Conservation (phyloP, 1,284 basidiomycete genomes). For the Pisolithus thermaeus region DNA sequence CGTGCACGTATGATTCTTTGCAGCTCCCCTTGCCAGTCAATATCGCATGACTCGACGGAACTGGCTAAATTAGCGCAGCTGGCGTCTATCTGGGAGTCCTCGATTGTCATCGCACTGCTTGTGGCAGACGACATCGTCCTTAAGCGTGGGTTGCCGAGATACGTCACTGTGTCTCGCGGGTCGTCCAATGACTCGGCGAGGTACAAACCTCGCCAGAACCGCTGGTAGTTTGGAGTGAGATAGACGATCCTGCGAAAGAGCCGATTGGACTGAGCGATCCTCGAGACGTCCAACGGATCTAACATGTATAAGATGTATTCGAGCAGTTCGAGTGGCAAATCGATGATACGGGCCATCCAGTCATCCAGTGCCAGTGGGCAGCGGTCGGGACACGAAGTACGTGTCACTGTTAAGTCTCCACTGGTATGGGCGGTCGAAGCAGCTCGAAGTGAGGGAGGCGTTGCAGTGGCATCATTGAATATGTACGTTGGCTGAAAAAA, state of each 20-base stretch:
- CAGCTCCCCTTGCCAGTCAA: slow-evolving; percentile 52
- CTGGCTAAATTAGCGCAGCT: not conserved
- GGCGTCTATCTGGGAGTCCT: not conserved
- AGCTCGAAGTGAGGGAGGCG: not conserved
- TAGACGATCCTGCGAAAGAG: slow-evolving; percentile 43
- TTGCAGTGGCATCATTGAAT: not conserved
- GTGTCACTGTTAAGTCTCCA: not conserved
- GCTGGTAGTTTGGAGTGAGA: slow-evolving; percentile 32
- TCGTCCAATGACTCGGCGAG: slow-evolving; percentile 56
- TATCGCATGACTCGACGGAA: slow-evolving; percentile 1
- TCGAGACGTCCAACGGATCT: slow-evolving; percentile 53
- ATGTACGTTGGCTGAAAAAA: not conserved
- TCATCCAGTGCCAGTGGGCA: not conserved
- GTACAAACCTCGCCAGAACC: slow-evolving; percentile 59
- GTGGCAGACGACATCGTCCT: not conserved
- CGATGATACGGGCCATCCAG: slow-evolving; percentile 19
- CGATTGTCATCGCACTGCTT: not conserved
- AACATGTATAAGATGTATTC: slow-evolving; percentile 47
- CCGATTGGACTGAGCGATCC: slow-evolving; percentile 43
- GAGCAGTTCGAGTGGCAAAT: slow-evolving; percentile 50
- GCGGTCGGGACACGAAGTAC: not conserved
- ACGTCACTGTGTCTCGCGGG: slow-evolving; percentile 41
- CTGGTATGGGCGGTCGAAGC: not conserved
- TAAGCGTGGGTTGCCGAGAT: slow-evolving; percentile 32
- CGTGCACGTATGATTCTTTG: slow-evolving; percentile 48